A percentile compares a stretch with the other conserved stretches of the same genome.
Evolutionary conservation across 345 rosid species (phyloP).

Genomic region (Syzygium aromaticum): DNA sequence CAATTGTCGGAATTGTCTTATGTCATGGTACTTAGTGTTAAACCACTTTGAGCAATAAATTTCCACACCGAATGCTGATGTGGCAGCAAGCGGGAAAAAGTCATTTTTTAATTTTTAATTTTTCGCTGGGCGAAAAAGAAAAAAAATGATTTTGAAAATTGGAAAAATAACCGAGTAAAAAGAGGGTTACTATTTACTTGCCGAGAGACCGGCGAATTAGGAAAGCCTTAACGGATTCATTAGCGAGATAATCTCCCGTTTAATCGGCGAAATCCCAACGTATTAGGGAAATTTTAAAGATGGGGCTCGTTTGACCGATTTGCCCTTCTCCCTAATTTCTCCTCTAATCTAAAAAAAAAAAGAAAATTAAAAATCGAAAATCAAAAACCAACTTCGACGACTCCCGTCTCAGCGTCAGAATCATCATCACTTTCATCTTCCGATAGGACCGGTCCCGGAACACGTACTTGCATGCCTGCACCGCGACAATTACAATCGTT

Average conservation of each 20-base stretch:
- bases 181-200: neutral
- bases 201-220: neutral
- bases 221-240: neutral
- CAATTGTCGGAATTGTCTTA: neutral
- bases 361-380: neutral
- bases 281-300: neutral
- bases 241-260: neutral
- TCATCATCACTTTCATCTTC: neutral
- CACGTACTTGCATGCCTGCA: fast-evolving
- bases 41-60: neutral
- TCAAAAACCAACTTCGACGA: neutral
- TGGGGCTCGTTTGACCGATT: neutral
- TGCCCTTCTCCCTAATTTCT: neutral
- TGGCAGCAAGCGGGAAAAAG: neutral
- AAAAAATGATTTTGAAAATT: neutral
- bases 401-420: neutral
- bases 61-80: neutral
- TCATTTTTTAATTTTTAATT: neutral
- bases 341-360: neutral
- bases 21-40: neutral
- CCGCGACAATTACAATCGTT: neutral
- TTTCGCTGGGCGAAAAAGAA: no score
- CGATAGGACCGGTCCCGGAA: neutral
- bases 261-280: neutral
- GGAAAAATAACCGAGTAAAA: neutral